Evolutionary conservation across 352 stramenopile species (phyloP), one percentile per base, ranked within the genome.

Genomic region (Pythium brachiatum): DNA sequence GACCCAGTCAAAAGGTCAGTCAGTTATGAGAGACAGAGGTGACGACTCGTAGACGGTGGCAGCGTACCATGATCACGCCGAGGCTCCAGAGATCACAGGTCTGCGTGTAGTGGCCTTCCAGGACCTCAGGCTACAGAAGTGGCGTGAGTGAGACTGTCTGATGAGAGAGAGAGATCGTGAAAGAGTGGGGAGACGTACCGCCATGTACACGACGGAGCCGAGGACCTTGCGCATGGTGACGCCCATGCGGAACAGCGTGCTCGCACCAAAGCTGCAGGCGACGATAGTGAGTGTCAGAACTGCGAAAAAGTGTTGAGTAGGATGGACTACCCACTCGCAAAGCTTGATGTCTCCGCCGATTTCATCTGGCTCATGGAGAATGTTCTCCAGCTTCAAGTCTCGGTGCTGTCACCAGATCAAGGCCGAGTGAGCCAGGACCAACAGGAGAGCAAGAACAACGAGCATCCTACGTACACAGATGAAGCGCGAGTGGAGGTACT

Each of bases 141-240:
- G 20, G 11, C 25, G 18, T 48, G 27, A 58, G 21, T 39, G 18
- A 66, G 48, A 20, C 21, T 25, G 1, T 3, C n/a, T n/a, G n/a
- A 18, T 15, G 16, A 47, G 39, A 26, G 39, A 18, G 39, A 21
- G 6, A 47, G n/a, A 7, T 44, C 29, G 21, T 27, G 15, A 31
- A 31, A 48, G 3, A 52, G 16, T 11, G 29, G n/a, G 25, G 15
- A 4, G 23, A 74, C 80, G 20, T 72, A 93, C 83, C 57, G 84
- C 84, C 84, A 92, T 94, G 70, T 94, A 94, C 1, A 91, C 79
- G 3, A 94, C 79, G 1, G 84, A 92, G 31, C 84, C 84, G 23
- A 94, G 70, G 7, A 94, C 70, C 51, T 88, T 89, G 27, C 78
- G 79, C 84, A 94, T 92, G n/a, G 78, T 76, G 27, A 87, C 79